Evolutionary conservation across 805 yeast genomes (phyloP).

Genomic region (Pichia manshurica): DNA sequence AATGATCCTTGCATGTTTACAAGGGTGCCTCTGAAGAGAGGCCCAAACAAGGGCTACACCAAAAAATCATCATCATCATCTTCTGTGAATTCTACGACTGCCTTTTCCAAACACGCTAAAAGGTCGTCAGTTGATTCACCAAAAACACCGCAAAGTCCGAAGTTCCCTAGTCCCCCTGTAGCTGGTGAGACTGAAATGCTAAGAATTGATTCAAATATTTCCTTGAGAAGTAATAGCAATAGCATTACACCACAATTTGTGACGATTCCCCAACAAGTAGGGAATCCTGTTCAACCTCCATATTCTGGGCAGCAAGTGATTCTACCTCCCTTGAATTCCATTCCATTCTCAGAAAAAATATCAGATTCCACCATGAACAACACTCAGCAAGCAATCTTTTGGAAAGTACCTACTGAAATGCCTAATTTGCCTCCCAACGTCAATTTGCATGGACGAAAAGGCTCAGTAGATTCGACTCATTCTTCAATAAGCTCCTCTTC

Average conservation of each 20-base stretch:
- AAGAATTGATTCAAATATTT: neutral
- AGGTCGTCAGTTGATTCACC: neutral
- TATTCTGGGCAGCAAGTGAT: constrained; percentile 18
- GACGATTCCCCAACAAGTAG: neutral
- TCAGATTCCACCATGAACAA: constrained; percentile 13
- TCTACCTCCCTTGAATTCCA: constrained; percentile 23
- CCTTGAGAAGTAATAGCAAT: neutral
- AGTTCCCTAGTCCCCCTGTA: neutral
- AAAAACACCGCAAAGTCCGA: neutral
- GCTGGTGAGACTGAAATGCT: neutral
- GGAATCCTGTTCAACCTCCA: neutral
- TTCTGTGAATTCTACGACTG: neutral
- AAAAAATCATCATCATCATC: constrained; percentile 12
- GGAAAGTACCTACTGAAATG: constrained; percentile 61
- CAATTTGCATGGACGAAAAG: constrained; percentile 21
- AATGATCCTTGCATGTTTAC: constrained; percentile 62
- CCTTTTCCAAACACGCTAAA: neutral
- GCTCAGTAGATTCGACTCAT: constrained; percentile 45
- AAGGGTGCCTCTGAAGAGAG: constrained; percentile 68
- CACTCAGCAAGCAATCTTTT: constrained; percentile 33
- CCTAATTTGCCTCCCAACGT: constrained; percentile 29
- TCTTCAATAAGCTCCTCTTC: constrained; percentile 23
- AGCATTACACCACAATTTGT: neutral
- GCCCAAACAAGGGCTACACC: constrained; percentile 67
- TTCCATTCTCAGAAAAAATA: neutral